Percentiles rank a stretch among this genome's conserved stretches.
These are phyloP conservation scores for Pharnaceum exiguum DNA, from an alignment of 148 eudicot species.

Conservation along the genomic window DNA sequence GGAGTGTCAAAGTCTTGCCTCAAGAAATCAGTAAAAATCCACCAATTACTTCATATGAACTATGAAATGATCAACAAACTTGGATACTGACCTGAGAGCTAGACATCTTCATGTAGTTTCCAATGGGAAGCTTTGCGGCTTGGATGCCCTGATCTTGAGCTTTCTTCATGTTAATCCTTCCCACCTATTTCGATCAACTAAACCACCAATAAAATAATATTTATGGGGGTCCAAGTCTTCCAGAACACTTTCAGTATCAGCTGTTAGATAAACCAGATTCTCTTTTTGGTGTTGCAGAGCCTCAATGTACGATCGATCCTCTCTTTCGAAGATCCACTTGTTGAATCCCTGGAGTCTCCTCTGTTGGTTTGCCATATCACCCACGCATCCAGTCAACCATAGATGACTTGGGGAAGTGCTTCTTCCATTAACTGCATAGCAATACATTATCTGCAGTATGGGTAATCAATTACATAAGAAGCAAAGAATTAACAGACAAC, in stretches of 20 bases:
- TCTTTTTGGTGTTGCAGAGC: constrained; percentile 69
- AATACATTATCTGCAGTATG: constrained; percentile 74
- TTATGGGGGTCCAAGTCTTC: constrained; percentile 64
- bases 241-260: constrained; percentile 74
- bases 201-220: constrained; percentile 83
- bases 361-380: constrained; percentile 59
- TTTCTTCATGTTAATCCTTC: constrained; percentile 92
- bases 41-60: too few relatives aligned
- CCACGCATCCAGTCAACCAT: constrained; percentile 82
- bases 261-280: constrained; percentile 77
- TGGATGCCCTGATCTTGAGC: constrained; percentile 85
- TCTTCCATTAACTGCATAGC: constrained; percentile 80
- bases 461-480: too few relatives aligned
- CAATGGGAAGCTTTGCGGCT: constrained; percentile 88
- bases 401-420: constrained; percentile 67
- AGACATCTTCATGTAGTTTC: constrained; percentile 77
- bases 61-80: not conserved
- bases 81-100: constrained; percentile 73
- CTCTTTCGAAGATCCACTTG: constrained; percentile 84
- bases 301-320: constrained; percentile 58
- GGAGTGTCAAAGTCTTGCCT: too few relatives aligned
- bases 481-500: too few relatives aligned
- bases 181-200: constrained; percentile 94
- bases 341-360: constrained; percentile 71
- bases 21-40: too few relatives aligned